phyloP scores from a whole-genome alignment of 805 yeast species.

The Kodamaea lidongshanica region DNA sequence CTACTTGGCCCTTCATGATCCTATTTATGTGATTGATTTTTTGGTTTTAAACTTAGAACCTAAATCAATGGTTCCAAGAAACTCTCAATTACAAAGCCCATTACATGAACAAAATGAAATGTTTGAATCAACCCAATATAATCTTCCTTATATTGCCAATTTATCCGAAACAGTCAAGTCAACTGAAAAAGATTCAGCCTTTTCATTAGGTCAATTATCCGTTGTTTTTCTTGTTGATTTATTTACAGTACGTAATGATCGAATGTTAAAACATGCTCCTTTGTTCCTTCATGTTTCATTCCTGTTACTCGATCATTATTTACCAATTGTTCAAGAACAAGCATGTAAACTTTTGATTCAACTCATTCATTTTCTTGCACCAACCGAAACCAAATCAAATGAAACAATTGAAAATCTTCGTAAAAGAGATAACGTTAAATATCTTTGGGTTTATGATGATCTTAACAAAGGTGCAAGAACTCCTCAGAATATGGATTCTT shows the following conservation, averaged over 20 bases:
- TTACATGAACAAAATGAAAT: background rate
- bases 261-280: conserved; percentile 57
- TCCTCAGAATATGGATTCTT: conserved; percentile 75
- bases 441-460: conserved; percentile 84
- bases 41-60: conserved; percentile 73
- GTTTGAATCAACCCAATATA: conserved; percentile 4
- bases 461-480: conserved; percentile 75
- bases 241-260: conserved; percentile 59
- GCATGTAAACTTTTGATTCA: conserved; percentile 72
- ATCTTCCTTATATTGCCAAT: conserved; percentile 72
- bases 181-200: conserved; percentile 62
- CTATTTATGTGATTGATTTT: conserved; percentile 47
- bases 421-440: conserved; percentile 37
- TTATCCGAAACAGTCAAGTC: conserved; percentile 50
- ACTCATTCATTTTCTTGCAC: conserved; percentile 58
- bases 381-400: conserved; percentile 47
- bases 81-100: conserved; percentile 28
- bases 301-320: conserved; percentile 81
- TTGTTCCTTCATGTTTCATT: conserved; percentile 72
- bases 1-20: conserved; percentile 55
- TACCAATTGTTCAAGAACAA: conserved; percentile 75
- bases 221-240: conserved; percentile 80
- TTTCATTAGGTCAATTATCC: conserved; percentile 84
- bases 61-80: conserved; percentile 85
- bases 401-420: conserved; percentile 55